Evolutionary conservation across 495 filamentous ascomycete genomes (phyloP), one percentile per base, ranked within the genome.

Genomic region (Sordaria brevicollis): DNA sequence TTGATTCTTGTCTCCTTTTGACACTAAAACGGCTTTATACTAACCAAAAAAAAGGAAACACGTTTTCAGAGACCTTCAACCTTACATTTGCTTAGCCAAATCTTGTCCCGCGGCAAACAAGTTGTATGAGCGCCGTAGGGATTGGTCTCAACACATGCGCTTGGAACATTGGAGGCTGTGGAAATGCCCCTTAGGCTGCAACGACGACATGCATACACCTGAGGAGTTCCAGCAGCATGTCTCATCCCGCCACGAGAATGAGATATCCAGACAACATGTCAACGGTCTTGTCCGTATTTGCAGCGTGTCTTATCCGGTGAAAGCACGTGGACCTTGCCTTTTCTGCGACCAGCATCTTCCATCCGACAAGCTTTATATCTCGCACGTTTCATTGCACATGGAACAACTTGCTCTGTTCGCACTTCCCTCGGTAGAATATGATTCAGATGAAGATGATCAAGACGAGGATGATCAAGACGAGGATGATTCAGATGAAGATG

Each of bases 21-120:
- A n/a, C n/a, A n/a, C n/a, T n/a, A n/a, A n/a, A n/a, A n/a, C n/a
- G n/a, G n/a, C n/a, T n/a, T n/a, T n/a, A n/a, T n/a, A n/a, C n/a
- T n/a, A n/a, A n/a, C n/a, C n/a, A n/a, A n/a, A n/a, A n/a, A n/a
- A n/a, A n/a, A 75, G 75, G 35, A 74, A 72, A 29, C 76, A 78
- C 65, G 74, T 78, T 5, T 74, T 74, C 33, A 43, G 70, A 0
- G 75, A 79, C 66, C 65, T 79, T 0, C 70, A 71, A 68, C 74
- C 75, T 15, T 77, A 79, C 43, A 38, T 77, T 2, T 79, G 75
- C 36, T 13, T 7, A 9, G 1, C n/a, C n/a, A 34, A 15, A 15
- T 17, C 19, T 1, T 70, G 69, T 38, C 2, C 8, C 36, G 29
- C 36, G 6, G 65, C 69, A 2, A 17, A 70, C 13, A 19, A 66